Percentiles rank a stretch among this genome's conserved stretches.
These are phyloP conservation scores for Sesbania bispinosa DNA, from an alignment of 306 rosid genomes.

Conservation along the genomic window DNA sequence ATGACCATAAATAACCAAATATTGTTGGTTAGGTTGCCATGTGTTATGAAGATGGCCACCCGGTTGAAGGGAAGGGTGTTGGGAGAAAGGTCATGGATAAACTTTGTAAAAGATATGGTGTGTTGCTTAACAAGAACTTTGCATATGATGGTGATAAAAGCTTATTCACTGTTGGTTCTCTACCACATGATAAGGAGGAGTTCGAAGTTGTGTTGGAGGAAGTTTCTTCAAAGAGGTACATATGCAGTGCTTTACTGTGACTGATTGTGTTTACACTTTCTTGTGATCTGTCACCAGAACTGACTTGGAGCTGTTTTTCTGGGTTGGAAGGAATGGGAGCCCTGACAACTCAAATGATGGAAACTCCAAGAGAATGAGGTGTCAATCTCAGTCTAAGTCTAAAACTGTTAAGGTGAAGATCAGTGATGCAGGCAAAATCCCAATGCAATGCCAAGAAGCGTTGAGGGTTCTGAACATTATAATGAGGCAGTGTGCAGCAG, in stretches of 20 bases:
- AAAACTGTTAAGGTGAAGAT: constrained; percentile 31
- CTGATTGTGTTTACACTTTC: not conserved
- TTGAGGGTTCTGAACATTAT: constrained; percentile 38
- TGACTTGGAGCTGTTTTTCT: not conserved
- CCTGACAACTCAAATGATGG: not conserved
- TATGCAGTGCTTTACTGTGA: not conserved
- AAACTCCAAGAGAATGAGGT: constrained; percentile 31
- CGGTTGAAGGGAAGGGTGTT: constrained; percentile 27
- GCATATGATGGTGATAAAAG: constrained; percentile 46
- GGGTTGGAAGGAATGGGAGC: constrained; percentile 14
- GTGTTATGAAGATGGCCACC: constrained; percentile 30
- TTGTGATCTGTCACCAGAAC: not conserved
- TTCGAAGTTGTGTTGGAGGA: constrained; percentile 33
- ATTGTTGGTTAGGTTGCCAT: constrained; percentile 36
- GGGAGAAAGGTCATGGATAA: constrained; percentile 41
- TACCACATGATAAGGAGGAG: constrained; percentile 5
- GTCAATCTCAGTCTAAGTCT: constrained; percentile 23
- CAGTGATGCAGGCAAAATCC: constrained; percentile 28
- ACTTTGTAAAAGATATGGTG: constrained; percentile 26
- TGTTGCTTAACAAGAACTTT: constrained; percentile 11
- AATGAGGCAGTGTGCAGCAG: constrained; percentile 44
- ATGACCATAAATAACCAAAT: not conserved
- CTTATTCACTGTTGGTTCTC: constrained; percentile 31
- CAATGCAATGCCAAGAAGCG: too few relatives aligned
- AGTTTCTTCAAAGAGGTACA: constrained; percentile 31